Conservation (phyloP, 805 yeast genomes). For the Sungouiella blattae region DNA sequence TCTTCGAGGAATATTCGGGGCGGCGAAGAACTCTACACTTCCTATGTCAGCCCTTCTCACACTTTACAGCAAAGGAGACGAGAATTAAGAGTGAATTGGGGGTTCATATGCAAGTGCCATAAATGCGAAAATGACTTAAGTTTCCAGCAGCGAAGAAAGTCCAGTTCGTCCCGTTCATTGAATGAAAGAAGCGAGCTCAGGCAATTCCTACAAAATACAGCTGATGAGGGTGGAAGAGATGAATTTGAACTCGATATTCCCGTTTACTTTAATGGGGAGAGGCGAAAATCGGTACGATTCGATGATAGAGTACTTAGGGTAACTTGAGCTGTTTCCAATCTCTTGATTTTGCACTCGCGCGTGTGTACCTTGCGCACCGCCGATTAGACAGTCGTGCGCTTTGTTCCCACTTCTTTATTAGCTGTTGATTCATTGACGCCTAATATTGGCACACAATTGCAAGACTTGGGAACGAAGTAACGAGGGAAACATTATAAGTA, state of each 20-base stretch:
- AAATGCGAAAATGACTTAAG: conserved; percentile 60
- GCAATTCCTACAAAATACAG: conserved; percentile 39
- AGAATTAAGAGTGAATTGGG: conserved; percentile 72
- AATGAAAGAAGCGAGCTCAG: conserved; percentile 37
- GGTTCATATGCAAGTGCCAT: conserved; percentile 66
- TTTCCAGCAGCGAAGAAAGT: conserved; percentile 43
- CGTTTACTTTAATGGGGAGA: conserved; percentile 30
- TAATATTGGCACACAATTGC: too few relatives aligned
- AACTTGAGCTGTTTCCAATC: too few relatives aligned
- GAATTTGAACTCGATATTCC: conserved; percentile 47
- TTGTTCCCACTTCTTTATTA: too few relatives aligned
- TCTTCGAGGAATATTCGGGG: conserved; percentile 56
- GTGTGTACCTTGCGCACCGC: too few relatives aligned
- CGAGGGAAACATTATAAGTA: too few relatives aligned
- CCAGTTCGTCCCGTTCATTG: conserved; percentile 25
- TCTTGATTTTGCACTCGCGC: too few relatives aligned
- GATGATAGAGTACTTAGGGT: conserved; percentile 49
- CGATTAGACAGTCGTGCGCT: too few relatives aligned
- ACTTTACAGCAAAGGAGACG: conserved; percentile 61
- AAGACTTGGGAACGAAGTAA: too few relatives aligned
- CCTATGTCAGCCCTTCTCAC: conserved; percentile 67
- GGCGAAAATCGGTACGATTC: conserved; percentile 66
- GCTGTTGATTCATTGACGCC: too few relatives aligned
- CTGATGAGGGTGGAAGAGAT: conserved; percentile 38
- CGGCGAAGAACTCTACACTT: conserved; percentile 66